phyloP scores from a whole-genome alignment of 2,329 filamentous ascomycete genomes.

The Coniochaeta sp. region DNA sequence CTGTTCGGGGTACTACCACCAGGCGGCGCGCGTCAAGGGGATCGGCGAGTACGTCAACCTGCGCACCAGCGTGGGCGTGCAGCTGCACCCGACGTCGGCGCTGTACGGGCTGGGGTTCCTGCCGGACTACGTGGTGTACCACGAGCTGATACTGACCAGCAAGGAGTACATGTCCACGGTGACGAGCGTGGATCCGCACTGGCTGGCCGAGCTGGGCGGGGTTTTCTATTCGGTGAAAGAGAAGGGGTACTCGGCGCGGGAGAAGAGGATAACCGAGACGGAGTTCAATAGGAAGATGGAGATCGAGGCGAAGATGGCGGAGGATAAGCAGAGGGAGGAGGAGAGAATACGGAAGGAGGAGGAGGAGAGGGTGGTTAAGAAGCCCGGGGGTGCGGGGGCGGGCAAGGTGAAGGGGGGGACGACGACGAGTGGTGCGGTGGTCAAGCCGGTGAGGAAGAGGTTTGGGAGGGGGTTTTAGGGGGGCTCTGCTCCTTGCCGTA shows the following conservation, averaged over 20 bases:
- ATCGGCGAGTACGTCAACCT: constrained; percentile 97
- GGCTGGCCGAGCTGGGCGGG: constrained; percentile 91
- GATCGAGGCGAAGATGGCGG: constrained; percentile 86
- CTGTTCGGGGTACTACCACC: constrained; percentile 96
- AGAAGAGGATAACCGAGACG: constrained; percentile 80
- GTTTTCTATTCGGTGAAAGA: constrained; percentile 98
- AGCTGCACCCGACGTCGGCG: constrained; percentile 88
- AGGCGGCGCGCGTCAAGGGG: constrained; percentile 91
- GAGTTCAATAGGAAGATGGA: constrained; percentile 93
- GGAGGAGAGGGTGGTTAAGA: constrained; percentile 31
- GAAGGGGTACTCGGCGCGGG: constrained; percentile 85
- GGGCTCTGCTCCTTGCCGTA: too few species aligned
- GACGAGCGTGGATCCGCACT: constrained; percentile 91
- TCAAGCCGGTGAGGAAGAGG: constrained; percentile 51
- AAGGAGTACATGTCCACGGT: constrained; percentile 99
- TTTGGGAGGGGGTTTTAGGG: constrained; percentile 45
- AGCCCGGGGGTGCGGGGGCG: constrained; percentile 21
- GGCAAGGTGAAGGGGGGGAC: constrained; percentile 51
- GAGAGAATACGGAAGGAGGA: constrained; percentile 44
- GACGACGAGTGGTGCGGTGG: constrained; percentile 54
- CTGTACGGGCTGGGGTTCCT: constrained; percentile 89
- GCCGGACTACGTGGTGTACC: constrained; percentile 95
- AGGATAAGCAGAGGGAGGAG: constrained; percentile 67
- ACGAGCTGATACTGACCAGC: constrained; percentile 91
- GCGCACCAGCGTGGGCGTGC: constrained; percentile 86